Evolutionary conservation across 2,329 filamentous ascomycete species (phyloP).

Genomic region (Ophiocordyceps sinensis): DNA sequence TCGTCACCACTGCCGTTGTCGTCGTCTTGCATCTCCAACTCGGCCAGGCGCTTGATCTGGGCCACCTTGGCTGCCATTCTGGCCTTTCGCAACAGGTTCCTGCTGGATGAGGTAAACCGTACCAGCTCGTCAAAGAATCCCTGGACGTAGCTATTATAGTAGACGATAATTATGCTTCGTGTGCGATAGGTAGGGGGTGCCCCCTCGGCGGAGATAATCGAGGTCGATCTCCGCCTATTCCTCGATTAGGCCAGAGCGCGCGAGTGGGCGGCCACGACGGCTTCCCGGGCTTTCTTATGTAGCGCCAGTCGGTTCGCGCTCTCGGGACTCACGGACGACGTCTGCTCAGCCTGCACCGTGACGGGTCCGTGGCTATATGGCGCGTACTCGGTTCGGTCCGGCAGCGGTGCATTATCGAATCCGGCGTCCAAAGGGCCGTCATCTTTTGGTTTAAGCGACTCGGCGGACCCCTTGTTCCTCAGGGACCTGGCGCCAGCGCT

Average conservation of each 20-base stretch:
- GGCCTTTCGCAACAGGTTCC: conserved; percentile 75
- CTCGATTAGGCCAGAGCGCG: conserved; percentile 32
- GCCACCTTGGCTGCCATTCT: conserved; percentile 70
- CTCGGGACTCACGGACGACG: conserved; percentile 12
- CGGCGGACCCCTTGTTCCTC: conserved; percentile 36
- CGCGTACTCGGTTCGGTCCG: conserved; percentile 2
- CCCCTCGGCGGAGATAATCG: conserved; percentile 34
- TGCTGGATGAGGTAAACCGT: conserved; percentile 61
- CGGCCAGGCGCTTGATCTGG: conserved; percentile 44
- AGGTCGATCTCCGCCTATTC: conserved; percentile 36
- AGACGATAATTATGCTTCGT: conserved; percentile 70
- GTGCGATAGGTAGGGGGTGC: conserved; percentile 46
- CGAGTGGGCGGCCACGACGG: conserved; percentile 28
- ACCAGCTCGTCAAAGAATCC: conserved; percentile 71
- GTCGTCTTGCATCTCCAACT: conserved; percentile 40
- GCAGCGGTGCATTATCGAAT: neutral
- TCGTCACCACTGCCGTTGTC: conserved; percentile 25
- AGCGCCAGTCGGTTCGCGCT: conserved; percentile 5
- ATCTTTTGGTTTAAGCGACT: conserved; percentile 36
- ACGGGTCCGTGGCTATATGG: conserved; percentile 1
- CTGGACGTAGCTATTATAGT: conserved; percentile 82
- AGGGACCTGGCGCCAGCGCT: conserved; percentile 24
- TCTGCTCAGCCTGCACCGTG: conserved; percentile 6
- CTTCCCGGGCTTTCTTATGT: conserved; percentile 27
- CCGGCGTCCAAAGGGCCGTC: conserved; percentile 18